A percentile compares a stretch with the other conserved stretches of the same genome.
phyloP scores from a whole-genome alignment of 768 basidiomycete species.

The Termitomyces titanicus region DNA sequence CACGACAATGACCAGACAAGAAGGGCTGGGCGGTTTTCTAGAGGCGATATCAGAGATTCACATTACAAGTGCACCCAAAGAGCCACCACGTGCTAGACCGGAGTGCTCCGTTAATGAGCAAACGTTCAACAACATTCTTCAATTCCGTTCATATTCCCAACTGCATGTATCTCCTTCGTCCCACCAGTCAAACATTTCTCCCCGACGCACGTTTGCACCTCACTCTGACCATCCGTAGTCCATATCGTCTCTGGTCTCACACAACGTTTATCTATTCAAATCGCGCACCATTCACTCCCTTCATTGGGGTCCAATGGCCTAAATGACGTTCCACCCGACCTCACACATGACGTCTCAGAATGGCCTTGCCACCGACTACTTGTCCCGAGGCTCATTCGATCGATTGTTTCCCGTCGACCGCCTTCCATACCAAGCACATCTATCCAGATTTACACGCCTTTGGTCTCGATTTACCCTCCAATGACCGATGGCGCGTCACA shows the following conservation, averaged over 20 bases:
- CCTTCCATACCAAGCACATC: slow-evolving; percentile 8
- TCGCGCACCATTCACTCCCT: background rate
- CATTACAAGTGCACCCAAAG: slow-evolving; percentile 18
- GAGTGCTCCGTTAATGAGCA: slow-evolving; percentile 21
- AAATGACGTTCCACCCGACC: background rate
- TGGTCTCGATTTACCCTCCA: background rate
- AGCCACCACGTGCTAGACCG: slow-evolving; percentile 32
- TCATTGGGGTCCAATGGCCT: slow-evolving; percentile 10
- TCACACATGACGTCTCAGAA: slow-evolving; percentile 7
- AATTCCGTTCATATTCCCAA: slow-evolving; percentile 3
- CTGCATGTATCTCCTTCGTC: background rate
- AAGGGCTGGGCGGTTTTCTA: slow-evolving; percentile 6
- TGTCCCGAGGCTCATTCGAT: background rate
- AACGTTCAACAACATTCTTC: slow-evolving; percentile 17
- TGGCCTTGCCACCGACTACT: background rate
- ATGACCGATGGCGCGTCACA: background rate
- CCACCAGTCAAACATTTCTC: background rate
- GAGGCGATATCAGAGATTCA: slow-evolving; percentile 11
- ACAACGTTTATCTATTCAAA: slow-evolving; percentile 7
- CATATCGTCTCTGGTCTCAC: background rate
- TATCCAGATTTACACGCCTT: background rate
- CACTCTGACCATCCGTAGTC: background rate
- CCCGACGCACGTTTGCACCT: slow-evolving; percentile 17
- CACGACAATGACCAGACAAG: slow-evolving; percentile 2
- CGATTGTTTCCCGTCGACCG: background rate